Evolutionary conservation across 1,284 basidiomycete genomes (phyloP).

Genomic region (Rhodotorula sp.): DNA sequence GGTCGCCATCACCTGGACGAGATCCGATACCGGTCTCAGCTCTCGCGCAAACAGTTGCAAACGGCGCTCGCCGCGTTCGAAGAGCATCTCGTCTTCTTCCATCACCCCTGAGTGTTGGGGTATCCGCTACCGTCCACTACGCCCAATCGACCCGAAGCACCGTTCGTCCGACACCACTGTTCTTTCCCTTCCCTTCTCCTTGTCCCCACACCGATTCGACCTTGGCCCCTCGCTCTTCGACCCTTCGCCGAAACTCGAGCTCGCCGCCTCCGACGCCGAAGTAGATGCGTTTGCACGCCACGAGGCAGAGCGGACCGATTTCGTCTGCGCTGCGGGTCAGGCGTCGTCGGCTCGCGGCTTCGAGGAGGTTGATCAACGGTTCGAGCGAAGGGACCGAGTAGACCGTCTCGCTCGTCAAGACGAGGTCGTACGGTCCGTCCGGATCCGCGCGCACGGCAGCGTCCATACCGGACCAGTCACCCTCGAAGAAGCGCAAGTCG

Average conservation of each 20-base stretch:
- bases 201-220: slow-evolving; percentile 55
- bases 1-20: slow-evolving; percentile 53
- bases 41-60: slow-evolving; percentile 40
- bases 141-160: slow-evolving; percentile 41
- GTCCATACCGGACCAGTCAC: slow-evolving; percentile 64
- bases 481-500: slow-evolving; percentile 71
- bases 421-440: slow-evolving; percentile 61
- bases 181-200: slow-evolving; percentile 58
- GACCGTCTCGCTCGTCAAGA: slow-evolving; percentile 90
- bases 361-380: slow-evolving; percentile 61
- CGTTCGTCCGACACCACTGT: slow-evolving; percentile 51
- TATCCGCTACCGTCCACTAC: background rate
- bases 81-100: slow-evolving; percentile 40
- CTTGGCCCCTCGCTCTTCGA: slow-evolving; percentile 53
- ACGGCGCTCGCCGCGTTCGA: slow-evolving; percentile 37
- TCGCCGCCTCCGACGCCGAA: slow-evolving; percentile 95
- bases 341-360: slow-evolving; percentile 8
- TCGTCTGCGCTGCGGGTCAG: background rate
- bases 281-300: slow-evolving; percentile 87
- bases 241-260: slow-evolving; percentile 64
- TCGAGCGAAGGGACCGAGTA: slow-evolving; percentile 71
- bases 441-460: slow-evolving; percentile 13
- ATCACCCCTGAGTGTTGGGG: slow-evolving; percentile 11
- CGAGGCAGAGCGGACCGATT: slow-evolving; percentile 56
- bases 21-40: slow-evolving; percentile 39